A percentile compares a stretch with the other conserved stretches of the same genome.
Evolutionary conservation across 108 stramenopile genomes (phyloP).

Genomic region (Nannochloropsis salina): DNA sequence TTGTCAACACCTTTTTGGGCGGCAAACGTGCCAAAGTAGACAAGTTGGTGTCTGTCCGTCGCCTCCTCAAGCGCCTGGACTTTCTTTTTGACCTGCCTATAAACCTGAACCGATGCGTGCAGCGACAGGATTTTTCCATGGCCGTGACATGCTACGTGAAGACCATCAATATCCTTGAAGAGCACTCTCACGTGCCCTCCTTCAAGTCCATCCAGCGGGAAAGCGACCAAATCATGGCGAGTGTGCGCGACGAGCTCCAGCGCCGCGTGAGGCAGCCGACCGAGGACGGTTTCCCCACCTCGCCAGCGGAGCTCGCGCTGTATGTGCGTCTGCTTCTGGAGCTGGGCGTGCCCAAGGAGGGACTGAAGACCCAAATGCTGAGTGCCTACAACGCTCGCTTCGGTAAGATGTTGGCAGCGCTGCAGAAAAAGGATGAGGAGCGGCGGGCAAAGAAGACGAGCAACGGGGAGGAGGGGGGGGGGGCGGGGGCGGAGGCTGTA

Average conservation of each 20-base stretch:
- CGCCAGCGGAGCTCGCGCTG: not conserved
- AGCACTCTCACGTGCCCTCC: conserved; percentile 45
- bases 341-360: not conserved
- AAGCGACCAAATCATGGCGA: conserved; percentile 34
- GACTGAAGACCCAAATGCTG: not conserved
- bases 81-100: conserved; percentile 59
- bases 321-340: not conserved
- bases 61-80: conserved; percentile 56
- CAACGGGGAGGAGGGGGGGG: not conserved
- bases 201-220: conserved; percentile 40
- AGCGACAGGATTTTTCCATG: conserved; percentile 35
- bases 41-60: conserved; percentile 57
- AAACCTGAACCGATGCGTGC: conserved; percentile 49
- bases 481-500: not conserved
- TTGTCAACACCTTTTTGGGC: conserved; percentile 40
- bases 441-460: not conserved
- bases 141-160: conserved; percentile 34
- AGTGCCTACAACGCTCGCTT: not conserved
- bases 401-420: not conserved
- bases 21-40: conserved; percentile 53
- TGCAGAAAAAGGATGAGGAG: not conserved
- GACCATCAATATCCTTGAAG: conserved; percentile 41
- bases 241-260: conserved; percentile 37
- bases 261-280: not conserved
- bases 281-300: not conserved